Conservation (phyloP, 2,329 filamentous ascomycete genomes). For the Plenodomus tracheiphilus region DNA sequence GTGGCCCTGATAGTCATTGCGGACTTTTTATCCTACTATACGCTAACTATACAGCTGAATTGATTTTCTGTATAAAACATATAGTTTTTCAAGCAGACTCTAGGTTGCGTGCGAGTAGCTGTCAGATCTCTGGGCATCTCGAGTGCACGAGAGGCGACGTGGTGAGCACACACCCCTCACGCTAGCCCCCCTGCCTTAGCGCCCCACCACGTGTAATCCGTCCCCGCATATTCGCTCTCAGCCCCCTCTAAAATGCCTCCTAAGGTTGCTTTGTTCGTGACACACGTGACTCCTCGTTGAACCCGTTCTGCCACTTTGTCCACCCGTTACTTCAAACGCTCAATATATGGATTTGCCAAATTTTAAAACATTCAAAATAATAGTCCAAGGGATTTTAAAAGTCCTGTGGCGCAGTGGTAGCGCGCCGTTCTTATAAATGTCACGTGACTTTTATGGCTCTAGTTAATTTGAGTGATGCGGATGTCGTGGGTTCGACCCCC, state of each 20-base stretch:
- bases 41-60: too few species aligned
- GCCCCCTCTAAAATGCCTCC: too few species aligned
- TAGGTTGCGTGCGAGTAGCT: too few species aligned
- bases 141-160: too few species aligned
- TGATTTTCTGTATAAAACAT: too few species aligned
- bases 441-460: slow-evolving; percentile 42
- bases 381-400: slow-evolving; percentile 19
- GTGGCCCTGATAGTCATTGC: slow-evolving; percentile 70
- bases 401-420: slow-evolving; percentile 54
- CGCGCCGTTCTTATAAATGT: slow-evolving; percentile 54
- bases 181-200: background rate
- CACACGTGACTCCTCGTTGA: too few species aligned
- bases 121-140: too few species aligned
- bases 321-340: too few species aligned
- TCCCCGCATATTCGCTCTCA: background rate
- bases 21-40: background rate
- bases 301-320: too few species aligned
- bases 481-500: slow-evolving; percentile 52
- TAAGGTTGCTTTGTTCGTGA: background rate
- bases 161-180: background rate
- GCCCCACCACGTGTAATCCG: background rate
- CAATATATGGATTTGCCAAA: too few species aligned
- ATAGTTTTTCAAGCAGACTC: too few species aligned
- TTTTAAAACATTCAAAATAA: slow-evolving; percentile 15
- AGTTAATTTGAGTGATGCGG: slow-evolving; percentile 47